Evolutionary conservation across 2,329 filamentous ascomycete species (phyloP).

Genomic region (Allantophomopsis cytisporea): DNA sequence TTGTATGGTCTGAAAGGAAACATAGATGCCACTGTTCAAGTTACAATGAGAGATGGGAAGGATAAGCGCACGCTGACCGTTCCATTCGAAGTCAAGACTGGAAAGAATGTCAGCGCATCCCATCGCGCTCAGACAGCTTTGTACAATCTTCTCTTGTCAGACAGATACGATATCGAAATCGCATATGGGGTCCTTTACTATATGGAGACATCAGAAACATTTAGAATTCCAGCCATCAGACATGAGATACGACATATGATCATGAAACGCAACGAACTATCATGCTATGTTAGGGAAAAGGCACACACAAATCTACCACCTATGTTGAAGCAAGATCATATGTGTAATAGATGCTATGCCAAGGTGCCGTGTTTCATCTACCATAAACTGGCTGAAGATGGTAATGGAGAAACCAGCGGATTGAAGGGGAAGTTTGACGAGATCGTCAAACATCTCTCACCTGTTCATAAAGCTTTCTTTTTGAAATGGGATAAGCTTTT

Average conservation of each 20-base stretch:
- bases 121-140: slow-evolving; percentile 91
- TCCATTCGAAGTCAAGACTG: slow-evolving; percentile 92
- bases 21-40: slow-evolving; percentile 91
- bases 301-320: slow-evolving; percentile 60
- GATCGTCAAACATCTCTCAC: slow-evolving; percentile 62
- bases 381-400: slow-evolving; percentile 78
- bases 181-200: slow-evolving; percentile 89
- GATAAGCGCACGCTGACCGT: slow-evolving; percentile 61
- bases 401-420: slow-evolving; percentile 67
- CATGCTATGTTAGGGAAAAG: slow-evolving; percentile 71
- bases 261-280: slow-evolving; percentile 84
- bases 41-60: slow-evolving; percentile 61
- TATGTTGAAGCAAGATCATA: slow-evolving; percentile 71
- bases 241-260: slow-evolving; percentile 93
- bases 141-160: slow-evolving; percentile 83
- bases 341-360: slow-evolving; percentile 81
- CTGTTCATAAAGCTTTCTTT: slow-evolving; percentile 70
- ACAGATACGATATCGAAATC: slow-evolving; percentile 89
- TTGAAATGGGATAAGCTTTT: slow-evolving; percentile 87
- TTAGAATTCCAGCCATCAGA: slow-evolving; percentile 71
- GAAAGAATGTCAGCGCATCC: slow-evolving; percentile 65
- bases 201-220: slow-evolving; percentile 77
- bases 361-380: slow-evolving; percentile 87
- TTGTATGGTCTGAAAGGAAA: slow-evolving; percentile 97
- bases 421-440: slow-evolving; percentile 74